Evolutionary conservation across 2,329 filamentous ascomycete species (phyloP).

Genomic region (Aspergillus quadricinctus): DNA sequence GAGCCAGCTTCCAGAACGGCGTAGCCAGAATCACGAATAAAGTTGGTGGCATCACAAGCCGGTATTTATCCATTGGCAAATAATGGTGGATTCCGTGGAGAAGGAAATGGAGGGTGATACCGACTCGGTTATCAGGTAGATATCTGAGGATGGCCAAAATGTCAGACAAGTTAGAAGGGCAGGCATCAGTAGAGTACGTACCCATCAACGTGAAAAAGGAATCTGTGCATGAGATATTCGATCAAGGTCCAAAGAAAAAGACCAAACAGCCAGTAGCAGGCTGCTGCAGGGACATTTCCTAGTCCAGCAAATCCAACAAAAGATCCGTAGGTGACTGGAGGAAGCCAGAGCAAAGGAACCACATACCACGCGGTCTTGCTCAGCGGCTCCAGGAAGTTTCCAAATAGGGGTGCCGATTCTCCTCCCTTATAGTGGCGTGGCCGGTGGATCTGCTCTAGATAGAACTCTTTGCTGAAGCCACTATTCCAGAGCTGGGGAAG

Average conservation of each 20-base stretch:
- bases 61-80: constrained; percentile 97
- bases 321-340: constrained; percentile 70
- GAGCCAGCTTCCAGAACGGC: constrained; percentile 91
- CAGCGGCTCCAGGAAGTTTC: constrained; percentile 97
- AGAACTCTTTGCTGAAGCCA: constrained; percentile 91
- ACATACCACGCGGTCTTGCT: constrained; percentile 94
- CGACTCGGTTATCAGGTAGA: constrained; percentile 87
- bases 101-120: constrained; percentile 81
- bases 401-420: constrained; percentile 86
- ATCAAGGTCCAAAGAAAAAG: constrained; percentile 80
- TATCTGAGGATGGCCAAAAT: constrained; percentile 51
- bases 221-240: constrained; percentile 85
- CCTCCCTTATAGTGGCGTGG: constrained; percentile 95
- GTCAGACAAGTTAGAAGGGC: background rate
- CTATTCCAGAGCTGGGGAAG: constrained; percentile 84
- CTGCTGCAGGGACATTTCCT: constrained; percentile 44
- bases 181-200: constrained; percentile 46
- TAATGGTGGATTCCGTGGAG: constrained; percentile 98
- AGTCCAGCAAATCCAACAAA: constrained; percentile 62
- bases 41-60: constrained; percentile 93
- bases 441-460: constrained; percentile 91
- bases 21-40: constrained; percentile 78
- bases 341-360: constrained; percentile 78
- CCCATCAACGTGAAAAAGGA: constrained; percentile 89
- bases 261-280: constrained; percentile 65